A percentile compares a stretch with the other conserved stretches of the same genome.
These are phyloP conservation scores for Gossypium davidsonii DNA, from an alignment of 441 rosid species.

Conservation along the genomic window DNA sequence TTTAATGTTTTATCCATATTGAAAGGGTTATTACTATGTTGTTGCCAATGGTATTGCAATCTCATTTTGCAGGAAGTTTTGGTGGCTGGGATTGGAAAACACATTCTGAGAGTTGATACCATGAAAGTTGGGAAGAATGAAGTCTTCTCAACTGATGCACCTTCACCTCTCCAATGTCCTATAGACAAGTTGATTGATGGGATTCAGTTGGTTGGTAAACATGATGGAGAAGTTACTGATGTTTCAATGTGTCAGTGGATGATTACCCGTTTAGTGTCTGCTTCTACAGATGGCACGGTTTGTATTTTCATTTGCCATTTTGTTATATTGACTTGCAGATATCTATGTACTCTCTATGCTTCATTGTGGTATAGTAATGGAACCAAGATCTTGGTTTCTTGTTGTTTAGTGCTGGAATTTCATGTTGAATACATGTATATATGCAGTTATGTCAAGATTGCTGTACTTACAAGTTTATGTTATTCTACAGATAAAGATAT, in stretches of 20 bases:
- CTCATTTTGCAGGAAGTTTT: slow-evolving; percentile 56
- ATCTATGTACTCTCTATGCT: neutral
- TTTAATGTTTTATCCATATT: neutral
- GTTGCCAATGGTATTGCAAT: neutral
- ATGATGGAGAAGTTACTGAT: slow-evolving; percentile 82
- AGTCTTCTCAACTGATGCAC: slow-evolving; percentile 59
- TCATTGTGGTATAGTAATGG: neutral
- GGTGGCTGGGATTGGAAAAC: slow-evolving; percentile 71
- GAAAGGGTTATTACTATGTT: neutral
- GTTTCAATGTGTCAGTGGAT: slow-evolving; percentile 90
- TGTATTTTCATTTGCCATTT: slow-evolving; percentile 23
- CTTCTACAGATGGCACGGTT: slow-evolving; percentile 86
- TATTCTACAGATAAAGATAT: slow-evolving; percentile 68
- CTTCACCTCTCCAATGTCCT: slow-evolving; percentile 66
- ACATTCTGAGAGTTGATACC: slow-evolving; percentile 60
- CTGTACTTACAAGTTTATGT: slow-evolving; percentile 3
- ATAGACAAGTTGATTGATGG: slow-evolving; percentile 66
- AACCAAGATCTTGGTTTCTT: neutral
- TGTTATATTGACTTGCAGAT: neutral
- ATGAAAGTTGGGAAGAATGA: slow-evolving; percentile 56
- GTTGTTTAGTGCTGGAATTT: neutral
- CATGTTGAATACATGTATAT: neutral
- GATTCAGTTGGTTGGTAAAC: slow-evolving; percentile 76
- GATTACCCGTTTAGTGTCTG: slow-evolving; percentile 76
- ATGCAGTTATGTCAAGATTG: neutral